Conservation (phyloP, 352 stramenopile species). For the Phytophthora foliorum region DNA sequence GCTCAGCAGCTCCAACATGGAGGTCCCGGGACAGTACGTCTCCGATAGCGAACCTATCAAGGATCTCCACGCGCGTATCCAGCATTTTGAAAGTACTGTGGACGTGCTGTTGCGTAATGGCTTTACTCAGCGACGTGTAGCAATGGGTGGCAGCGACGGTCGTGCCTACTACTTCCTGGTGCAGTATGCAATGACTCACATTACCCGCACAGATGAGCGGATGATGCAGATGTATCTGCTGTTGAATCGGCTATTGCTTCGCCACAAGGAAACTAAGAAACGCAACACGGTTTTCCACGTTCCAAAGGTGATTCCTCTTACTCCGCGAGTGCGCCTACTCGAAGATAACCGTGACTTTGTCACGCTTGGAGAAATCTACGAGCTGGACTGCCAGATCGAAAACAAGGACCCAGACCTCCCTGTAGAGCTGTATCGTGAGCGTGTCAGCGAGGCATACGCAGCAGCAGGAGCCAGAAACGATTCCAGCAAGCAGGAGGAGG, state of each 20-base stretch:
- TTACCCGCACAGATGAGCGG: slow-evolving; percentile 94
- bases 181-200: slow-evolving; percentile 94
- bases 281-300: slow-evolving; percentile 92
- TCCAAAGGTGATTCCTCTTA: slow-evolving; percentile 94
- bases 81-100: slow-evolving; percentile 90
- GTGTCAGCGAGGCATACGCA: slow-evolving; percentile 77
- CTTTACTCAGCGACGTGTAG: slow-evolving; percentile 92
- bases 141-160: slow-evolving; percentile 92
- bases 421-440: slow-evolving; percentile 82
- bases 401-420: slow-evolving; percentile 83
- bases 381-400: slow-evolving; percentile 74
- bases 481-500: slow-evolving; percentile 65
- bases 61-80: slow-evolving; percentile 91
- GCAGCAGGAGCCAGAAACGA: slow-evolving; percentile 39
- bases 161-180: slow-evolving; percentile 93
- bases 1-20: slow-evolving; percentile 88
- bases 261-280: slow-evolving; percentile 90
- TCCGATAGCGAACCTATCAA: slow-evolving; percentile 93
- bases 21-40: slow-evolving; percentile 94
- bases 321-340: slow-evolving; percentile 88
- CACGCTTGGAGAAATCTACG: slow-evolving; percentile 89
- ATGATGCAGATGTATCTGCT: slow-evolving; percentile 95
- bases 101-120: slow-evolving; percentile 89
- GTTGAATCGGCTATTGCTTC: slow-evolving; percentile 86
- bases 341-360: slow-evolving; percentile 90